Conservation (phyloP, 352 stramenopile species). For the Phytopythium ostracodes region DNA sequence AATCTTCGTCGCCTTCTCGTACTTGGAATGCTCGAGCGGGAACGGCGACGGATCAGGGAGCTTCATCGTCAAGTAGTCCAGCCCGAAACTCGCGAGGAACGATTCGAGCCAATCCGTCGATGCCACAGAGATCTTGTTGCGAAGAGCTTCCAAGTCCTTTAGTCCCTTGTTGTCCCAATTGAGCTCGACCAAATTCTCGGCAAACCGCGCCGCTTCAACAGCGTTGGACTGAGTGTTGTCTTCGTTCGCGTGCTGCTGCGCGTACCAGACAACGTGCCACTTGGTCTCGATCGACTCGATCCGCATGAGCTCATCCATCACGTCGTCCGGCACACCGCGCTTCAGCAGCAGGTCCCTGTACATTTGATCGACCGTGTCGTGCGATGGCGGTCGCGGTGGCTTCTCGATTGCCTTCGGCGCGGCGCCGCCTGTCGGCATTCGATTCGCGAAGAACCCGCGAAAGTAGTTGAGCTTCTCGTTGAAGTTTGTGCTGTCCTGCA, state of each 20-base stretch:
- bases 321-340: constrained; percentile 74
- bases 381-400: constrained; percentile 43
- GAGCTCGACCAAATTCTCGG: constrained; percentile 73
- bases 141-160: constrained; percentile 65
- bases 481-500: constrained; percentile 64
- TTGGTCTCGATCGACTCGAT: constrained; percentile 85
- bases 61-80: constrained; percentile 87
- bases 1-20: constrained; percentile 69
- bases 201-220: constrained; percentile 56
- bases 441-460: constrained; percentile 78
- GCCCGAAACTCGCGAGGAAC: constrained; percentile 67
- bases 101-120: constrained; percentile 77
- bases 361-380: constrained; percentile 84
- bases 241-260: constrained; percentile 77
- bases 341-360: constrained; percentile 78
- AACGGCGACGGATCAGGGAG: constrained; percentile 79
- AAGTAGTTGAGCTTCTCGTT: constrained; percentile 88
- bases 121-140: constrained; percentile 60
- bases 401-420: constrained; percentile 71
- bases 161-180: constrained; percentile 83
- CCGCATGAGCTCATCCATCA: constrained; percentile 80
- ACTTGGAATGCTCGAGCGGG: constrained; percentile 73
- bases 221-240: constrained; percentile 54
- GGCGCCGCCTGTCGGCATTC: constrained; percentile 66
- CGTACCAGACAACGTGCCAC: constrained; percentile 84